Conservation (phyloP, 306 rosid species). For the Gillenia trifoliata region DNA sequence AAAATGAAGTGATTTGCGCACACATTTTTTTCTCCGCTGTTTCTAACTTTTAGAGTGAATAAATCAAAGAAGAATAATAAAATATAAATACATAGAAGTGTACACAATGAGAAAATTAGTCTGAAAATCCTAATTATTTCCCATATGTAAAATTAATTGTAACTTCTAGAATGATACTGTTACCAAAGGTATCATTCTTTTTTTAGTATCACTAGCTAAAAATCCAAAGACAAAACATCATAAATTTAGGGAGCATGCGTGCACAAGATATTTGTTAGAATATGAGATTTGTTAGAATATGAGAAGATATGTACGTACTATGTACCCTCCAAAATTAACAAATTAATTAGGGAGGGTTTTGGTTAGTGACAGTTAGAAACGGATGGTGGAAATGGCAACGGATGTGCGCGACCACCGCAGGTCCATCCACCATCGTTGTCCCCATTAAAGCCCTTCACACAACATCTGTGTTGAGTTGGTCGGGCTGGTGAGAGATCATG, state of each 20-base stretch:
- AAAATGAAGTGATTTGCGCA: too few relatives aligned
- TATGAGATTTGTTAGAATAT: not conserved
- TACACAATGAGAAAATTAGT: too few relatives aligned
- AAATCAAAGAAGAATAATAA: too few relatives aligned
- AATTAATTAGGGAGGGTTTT: not conserved
- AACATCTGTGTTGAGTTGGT: constrained; percentile 22
- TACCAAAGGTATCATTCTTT: not conserved
- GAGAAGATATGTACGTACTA: not conserved
- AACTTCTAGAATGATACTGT: not conserved
- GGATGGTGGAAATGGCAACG: constrained; percentile 27
- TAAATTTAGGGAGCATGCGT: not conserved
- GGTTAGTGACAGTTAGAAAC: constrained; percentile 32
- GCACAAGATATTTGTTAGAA: not conserved
- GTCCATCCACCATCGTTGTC: not conserved
- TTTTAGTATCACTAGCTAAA: too few relatives aligned
- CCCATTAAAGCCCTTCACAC: constrained; percentile 26
- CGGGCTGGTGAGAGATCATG: constrained; percentile 24
- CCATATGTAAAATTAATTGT: not conserved
- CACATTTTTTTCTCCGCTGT: too few relatives aligned
- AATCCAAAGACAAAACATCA: not conserved
- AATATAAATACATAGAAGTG: too few relatives aligned
- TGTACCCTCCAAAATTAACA: not conserved
- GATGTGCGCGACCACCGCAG: constrained; percentile 2
- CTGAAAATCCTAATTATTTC: too few relatives aligned
- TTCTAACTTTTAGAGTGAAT: too few relatives aligned